phyloP scores from a whole-genome alignment of 148 eudicot species.

The Camellia lanceoleosa region DNA sequence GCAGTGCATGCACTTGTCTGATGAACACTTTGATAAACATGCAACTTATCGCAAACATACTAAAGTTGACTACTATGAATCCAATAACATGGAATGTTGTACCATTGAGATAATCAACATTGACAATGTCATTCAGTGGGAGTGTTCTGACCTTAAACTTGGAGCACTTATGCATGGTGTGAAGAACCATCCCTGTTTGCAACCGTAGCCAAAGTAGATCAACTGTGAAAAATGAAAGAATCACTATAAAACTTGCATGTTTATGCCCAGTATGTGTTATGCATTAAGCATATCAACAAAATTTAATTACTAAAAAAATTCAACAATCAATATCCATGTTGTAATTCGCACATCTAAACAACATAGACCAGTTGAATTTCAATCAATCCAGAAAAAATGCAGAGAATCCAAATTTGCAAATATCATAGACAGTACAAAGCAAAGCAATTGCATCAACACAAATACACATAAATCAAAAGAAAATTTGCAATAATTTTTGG shows the following conservation, averaged over 20 bases:
- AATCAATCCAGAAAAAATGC: background rate
- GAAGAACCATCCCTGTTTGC: slow-evolving; percentile 91
- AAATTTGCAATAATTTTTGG: background rate
- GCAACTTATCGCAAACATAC: too few relatives aligned
- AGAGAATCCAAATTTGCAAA: background rate
- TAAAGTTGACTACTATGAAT: background rate
- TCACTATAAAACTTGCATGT: background rate
- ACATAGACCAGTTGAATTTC: background rate
- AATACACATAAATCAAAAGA: background rate
- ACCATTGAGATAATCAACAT: background rate
- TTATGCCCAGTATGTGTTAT: background rate
- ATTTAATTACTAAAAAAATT: background rate
- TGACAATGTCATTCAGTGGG: background rate
- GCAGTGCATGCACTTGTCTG: background rate
- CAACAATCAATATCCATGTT: background rate
- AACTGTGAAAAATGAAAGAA: slow-evolving; percentile 36
- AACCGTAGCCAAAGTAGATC: slow-evolving; percentile 85
- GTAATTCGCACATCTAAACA: background rate
- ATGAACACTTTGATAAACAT: background rate
- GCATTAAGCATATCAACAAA: background rate
- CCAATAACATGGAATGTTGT: background rate
- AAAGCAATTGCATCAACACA: background rate
- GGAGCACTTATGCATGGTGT: slow-evolving; percentile 83
- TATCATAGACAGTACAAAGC: background rate
- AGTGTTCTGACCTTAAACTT: slow-evolving; percentile 59